Conservation (phyloP, 768 basidiomycete species). For the Russula emetica region DNA sequence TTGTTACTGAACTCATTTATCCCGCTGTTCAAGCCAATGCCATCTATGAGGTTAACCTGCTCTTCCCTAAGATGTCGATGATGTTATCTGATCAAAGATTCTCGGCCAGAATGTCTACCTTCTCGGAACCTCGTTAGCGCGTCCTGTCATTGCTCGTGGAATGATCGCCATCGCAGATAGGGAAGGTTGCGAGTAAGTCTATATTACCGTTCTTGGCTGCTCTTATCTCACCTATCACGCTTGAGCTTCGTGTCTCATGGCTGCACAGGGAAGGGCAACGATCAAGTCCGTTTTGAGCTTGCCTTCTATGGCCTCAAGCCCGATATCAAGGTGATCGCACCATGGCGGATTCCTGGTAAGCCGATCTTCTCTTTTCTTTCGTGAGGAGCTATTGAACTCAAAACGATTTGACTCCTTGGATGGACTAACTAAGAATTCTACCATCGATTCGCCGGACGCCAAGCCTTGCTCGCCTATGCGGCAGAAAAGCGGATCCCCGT, state of each 20-base stretch:
- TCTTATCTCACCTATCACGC: neutral
- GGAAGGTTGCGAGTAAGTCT: constrained; percentile 91
- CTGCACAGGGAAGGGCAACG: constrained; percentile 99
- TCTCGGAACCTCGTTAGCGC: constrained; percentile 94
- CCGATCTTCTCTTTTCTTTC: neutral
- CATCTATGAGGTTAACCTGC: constrained; percentile 80
- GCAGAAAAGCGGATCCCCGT: constrained; percentile 87
- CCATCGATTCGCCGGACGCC: constrained; percentile 93
- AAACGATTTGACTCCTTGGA: neutral
- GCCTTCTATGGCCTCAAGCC: constrained; percentile 99
- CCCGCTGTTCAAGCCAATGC: constrained; percentile 97
- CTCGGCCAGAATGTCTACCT: constrained; percentile 80
- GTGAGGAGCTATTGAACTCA: neutral
- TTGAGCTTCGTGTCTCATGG: constrained; percentile 91
- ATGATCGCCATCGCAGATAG: constrained; percentile 92
- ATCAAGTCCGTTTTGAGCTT: constrained; percentile 98
- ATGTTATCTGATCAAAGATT: neutral
- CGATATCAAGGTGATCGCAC: constrained; percentile 97
- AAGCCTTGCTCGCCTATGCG: constrained; percentile 88
- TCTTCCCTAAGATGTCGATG: neutral
- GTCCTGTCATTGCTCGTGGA: constrained; percentile 97
- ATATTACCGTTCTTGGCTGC: neutral
- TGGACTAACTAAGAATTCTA: constrained; percentile 68
- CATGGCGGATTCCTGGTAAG: constrained; percentile 91
- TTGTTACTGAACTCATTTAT: constrained; percentile 93